Percentiles rank a stretch among this genome's conserved stretches.
These are phyloP conservation scores for Murraya koenigii DNA, from an alignment of 345 rosid genomes.

Conservation along the genomic window DNA sequence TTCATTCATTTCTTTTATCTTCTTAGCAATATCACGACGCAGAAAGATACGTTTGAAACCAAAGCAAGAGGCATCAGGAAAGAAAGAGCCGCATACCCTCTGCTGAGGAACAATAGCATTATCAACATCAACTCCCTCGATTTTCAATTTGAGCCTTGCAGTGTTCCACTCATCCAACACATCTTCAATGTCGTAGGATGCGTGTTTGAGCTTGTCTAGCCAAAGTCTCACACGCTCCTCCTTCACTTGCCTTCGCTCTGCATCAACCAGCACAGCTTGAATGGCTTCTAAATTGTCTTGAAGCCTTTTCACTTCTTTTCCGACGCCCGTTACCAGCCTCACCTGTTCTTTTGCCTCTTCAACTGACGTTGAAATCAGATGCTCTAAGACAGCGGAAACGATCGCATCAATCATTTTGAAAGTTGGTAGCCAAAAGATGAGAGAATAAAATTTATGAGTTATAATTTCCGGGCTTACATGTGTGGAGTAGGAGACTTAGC, in stretches of 20 bases:
- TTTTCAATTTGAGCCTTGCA: neutral
- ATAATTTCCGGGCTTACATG: no score
- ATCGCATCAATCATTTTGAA: neutral
- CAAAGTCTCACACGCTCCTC: neutral
- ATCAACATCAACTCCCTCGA: no score
- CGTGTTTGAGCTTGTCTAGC: neutral
- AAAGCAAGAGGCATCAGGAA: neutral
- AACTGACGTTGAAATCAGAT: neutral
- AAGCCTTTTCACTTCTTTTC: no score
- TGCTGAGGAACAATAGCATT: neutral
- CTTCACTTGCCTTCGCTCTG: neutral
- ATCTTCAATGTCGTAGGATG: conserved; percentile 2
- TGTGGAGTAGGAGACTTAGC: no score
- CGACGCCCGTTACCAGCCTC: neutral
- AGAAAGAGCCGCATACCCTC: neutral
- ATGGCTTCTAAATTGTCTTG: no score
- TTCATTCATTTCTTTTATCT: neutral
- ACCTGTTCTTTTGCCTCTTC: neutral
- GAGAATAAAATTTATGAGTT: no score
- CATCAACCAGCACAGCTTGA: neutral
- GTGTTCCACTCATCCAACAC: conserved; percentile 12
- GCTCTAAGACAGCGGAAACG: neutral
- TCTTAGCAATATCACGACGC: neutral
- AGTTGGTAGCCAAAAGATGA: no score
- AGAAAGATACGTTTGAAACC: neutral